A percentile compares a stretch with the other conserved stretches of the same genome.
These are phyloP conservation scores for Phaffomyces thermotolerans DNA, from an alignment of 805 yeast genomes.

Conservation along the genomic window DNA sequence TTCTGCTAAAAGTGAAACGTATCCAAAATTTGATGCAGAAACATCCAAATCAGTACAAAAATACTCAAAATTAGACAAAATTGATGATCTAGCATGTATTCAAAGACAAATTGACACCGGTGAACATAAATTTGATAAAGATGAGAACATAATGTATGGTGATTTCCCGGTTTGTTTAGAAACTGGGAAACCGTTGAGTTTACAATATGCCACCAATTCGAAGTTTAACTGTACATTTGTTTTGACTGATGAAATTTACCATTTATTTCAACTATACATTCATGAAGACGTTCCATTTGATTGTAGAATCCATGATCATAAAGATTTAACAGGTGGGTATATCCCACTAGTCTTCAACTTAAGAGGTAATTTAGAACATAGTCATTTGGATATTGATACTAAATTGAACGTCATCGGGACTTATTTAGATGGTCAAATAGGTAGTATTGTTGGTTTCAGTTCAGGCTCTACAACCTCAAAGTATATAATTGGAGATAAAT, in stretches of 20 bases:
- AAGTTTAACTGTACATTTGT: slow-evolving; percentile 53
- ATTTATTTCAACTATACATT: slow-evolving; percentile 64
- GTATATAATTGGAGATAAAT: slow-evolving; percentile 56
- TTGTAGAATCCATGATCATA: slow-evolving; percentile 51
- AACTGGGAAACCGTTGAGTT: slow-evolving; percentile 50
- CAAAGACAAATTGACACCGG: slow-evolving; percentile 66
- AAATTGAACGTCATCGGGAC: slow-evolving; percentile 43
- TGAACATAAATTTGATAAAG: slow-evolving; percentile 63
- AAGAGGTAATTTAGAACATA: slow-evolving; percentile 58
- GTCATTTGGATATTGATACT: slow-evolving; percentile 62
- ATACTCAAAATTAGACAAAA: slow-evolving; percentile 32
- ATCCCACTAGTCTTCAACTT: slow-evolving; percentile 58
- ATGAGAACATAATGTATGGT: slow-evolving; percentile 46
- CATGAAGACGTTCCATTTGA: slow-evolving; percentile 75
- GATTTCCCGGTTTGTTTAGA: slow-evolving; percentile 60
- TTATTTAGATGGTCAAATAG: slow-evolving; percentile 13
- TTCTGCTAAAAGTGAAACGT: background rate
- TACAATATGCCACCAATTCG: slow-evolving; percentile 43
- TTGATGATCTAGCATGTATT: slow-evolving; percentile 49
- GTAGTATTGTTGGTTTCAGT: slow-evolving; percentile 44
- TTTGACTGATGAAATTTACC: slow-evolving; percentile 59
- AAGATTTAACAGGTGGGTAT: slow-evolving; percentile 22
- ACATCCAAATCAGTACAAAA: slow-evolving; percentile 3
- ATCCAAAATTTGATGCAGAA: slow-evolving; percentile 1
- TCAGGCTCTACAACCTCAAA: slow-evolving; percentile 51